phyloP scores from a whole-genome alignment of 805 yeast species.

The Zygotorulaspora sp. region DNA sequence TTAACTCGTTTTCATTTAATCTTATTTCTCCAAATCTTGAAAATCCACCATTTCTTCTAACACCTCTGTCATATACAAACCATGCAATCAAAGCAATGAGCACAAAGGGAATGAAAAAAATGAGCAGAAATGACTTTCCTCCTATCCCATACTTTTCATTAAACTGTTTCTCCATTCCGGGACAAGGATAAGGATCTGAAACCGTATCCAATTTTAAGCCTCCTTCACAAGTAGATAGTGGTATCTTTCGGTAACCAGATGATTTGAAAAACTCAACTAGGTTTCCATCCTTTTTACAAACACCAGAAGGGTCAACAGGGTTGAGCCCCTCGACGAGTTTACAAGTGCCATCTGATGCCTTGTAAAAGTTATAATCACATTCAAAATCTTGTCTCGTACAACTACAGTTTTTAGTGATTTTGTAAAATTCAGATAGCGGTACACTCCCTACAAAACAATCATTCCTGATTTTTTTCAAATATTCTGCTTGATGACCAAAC shows the following conservation, averaged over 20 bases:
- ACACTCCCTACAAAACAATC: constrained; percentile 63
- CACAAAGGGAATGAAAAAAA: constrained; percentile 53
- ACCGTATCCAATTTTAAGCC: constrained; percentile 65
- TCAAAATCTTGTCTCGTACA: constrained; percentile 88
- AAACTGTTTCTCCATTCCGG: constrained; percentile 74
- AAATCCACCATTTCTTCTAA: constrained; percentile 73
- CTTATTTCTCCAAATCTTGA: constrained; percentile 80
- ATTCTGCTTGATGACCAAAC: constrained; percentile 65
- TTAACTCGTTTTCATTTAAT: constrained; percentile 65
- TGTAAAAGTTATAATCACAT: constrained; percentile 82
- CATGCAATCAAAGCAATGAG: constrained; percentile 52
- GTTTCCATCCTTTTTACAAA: constrained; percentile 51
- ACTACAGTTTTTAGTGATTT: constrained; percentile 60
- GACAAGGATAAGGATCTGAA: constrained; percentile 68
- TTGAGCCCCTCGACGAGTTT: constrained; percentile 68
- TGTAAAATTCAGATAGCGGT: constrained; percentile 54
- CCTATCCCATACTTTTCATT: constrained; percentile 48
- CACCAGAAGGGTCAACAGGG: constrained; percentile 59
- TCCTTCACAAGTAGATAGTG: constrained; percentile 79
- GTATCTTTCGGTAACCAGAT: constrained; percentile 87
- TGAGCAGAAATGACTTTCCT: constrained; percentile 49
- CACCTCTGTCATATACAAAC: constrained; percentile 77
- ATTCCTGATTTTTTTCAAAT: constrained; percentile 53
- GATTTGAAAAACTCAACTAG: constrained; percentile 74
- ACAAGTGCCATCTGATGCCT: constrained; percentile 78